Evolutionary conservation across 139 green algal genomes (phyloP).

Genomic region (Zygnema circumcarinatum): DNA sequence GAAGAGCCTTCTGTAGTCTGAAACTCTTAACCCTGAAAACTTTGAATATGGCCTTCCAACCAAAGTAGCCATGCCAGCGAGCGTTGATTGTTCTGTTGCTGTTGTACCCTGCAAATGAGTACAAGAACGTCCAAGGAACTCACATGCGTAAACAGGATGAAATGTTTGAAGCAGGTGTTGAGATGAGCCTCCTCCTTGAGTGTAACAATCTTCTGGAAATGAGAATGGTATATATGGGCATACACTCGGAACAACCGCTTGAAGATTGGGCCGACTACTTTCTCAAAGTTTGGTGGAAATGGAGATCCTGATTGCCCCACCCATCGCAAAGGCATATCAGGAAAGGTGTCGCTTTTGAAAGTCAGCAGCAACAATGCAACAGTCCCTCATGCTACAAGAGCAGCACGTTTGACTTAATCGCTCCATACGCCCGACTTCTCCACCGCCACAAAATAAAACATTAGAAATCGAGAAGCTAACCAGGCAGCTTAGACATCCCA

Average conservation of each 20-base stretch:
- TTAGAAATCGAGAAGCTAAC: too few relatives aligned
- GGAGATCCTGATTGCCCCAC: conserved; percentile 57
- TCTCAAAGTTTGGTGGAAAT: conserved; percentile 89
- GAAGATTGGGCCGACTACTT: conserved; percentile 90
- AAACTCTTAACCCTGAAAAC: background rate
- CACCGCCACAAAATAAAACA: too few relatives aligned
- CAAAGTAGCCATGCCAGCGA: background rate
- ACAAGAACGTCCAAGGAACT: background rate
- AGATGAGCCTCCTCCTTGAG: conserved; percentile 87
- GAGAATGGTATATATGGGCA: conserved; percentile 98
- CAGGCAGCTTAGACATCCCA: too few relatives aligned
- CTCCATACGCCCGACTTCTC: too few relatives aligned
- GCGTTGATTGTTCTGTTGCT: background rate
- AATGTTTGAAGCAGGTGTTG: conserved; percentile 99
- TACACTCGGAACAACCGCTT: conserved; percentile 99
- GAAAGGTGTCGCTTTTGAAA: too few relatives aligned
- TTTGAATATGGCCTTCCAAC: background rate
- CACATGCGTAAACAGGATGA: conserved; percentile 91
- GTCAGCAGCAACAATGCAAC: too few relatives aligned
- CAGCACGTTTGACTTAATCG: too few relatives aligned
- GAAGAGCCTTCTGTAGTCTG: background rate
- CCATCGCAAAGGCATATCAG: background rate
- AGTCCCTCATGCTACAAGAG: too few relatives aligned
- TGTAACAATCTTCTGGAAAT: conserved; percentile 84
- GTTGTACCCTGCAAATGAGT: background rate